Base-by-base conservation (phyloP, 1,139 yeast species). In the Nadsonia commutata region DNA sequence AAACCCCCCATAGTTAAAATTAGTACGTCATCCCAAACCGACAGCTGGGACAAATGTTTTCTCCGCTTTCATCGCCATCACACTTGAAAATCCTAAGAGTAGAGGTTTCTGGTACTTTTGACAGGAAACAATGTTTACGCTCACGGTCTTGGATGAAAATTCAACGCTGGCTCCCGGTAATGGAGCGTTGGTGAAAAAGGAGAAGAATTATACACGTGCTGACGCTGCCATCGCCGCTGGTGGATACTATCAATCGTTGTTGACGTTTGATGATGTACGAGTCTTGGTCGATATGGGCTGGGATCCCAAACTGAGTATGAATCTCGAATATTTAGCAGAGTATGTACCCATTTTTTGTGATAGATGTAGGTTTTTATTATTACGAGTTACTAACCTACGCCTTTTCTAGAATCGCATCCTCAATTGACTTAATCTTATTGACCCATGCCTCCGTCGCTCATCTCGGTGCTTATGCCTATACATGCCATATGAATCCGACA, bases 391-490 rank as follows among this genome's bases (percentile, higher is more conserved):
- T n/a, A n/a, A n/a, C n/a, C n/a, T n/a, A n/a, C n/a, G n/a, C n/a
- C n/a, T n/a, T n/a, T n/a, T n/a, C 16, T 27, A 27, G n/a, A 27
- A 9, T 27, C 33, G n/a, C 16, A 4, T 11, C 16, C 33, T 27
- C 33, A 9, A 16, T 27, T 27, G 33, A 84, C 54, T 63, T 81
- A 27, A 73, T 90, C 2, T 58, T 90, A 4, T 63, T 90, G 18
- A 86, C 97, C 1, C 98, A 90, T 56, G 80, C 96, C 1, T 80
- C 95, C 0, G 69, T 80, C 1, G 78, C 81, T 43, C 88, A 79
- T 56, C 55, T 85, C 3, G 93, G 96, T 38, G 95, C 95, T 0
- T 86, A 73, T 56, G 77, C 82, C 0, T 66, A 79, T 40, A 63
- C 90, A 27, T 75, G 83, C 52, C 63, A 70, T 48, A 71, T 71